A percentile compares a stretch with the other conserved stretches of the same genome.
Conservation (phyloP, 2,329 filamentous ascomycete genomes). For the Penicillium hesseltinei region DNA sequence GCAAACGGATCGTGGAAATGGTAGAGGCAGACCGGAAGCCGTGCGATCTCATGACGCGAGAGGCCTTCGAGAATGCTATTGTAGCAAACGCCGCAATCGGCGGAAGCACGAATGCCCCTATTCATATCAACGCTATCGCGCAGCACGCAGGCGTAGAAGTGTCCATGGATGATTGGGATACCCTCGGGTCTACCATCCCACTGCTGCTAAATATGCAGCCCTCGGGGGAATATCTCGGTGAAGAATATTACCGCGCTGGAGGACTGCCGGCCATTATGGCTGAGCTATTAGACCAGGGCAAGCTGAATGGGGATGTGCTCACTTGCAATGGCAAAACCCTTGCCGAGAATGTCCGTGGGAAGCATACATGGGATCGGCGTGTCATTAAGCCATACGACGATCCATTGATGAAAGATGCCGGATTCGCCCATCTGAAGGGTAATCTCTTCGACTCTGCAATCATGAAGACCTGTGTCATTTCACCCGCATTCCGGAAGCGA, state of each 20-base stretch:
- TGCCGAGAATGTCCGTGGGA: constrained; percentile 21
- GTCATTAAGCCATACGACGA: constrained; percentile 48
- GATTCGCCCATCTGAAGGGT: constrained; percentile 52
- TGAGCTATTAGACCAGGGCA: constrained; percentile 51
- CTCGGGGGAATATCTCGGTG: constrained; percentile 52
- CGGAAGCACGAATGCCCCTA: constrained; percentile 57
- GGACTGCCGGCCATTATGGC: constrained; percentile 55
- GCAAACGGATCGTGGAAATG: constrained; percentile 52
- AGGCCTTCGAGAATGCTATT: constrained; percentile 58
- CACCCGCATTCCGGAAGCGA: constrained; percentile 44
- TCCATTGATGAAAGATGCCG: constrained; percentile 51
- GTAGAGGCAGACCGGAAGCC: constrained; percentile 50
- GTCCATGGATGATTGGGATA: constrained; percentile 55
- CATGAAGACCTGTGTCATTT: constrained; percentile 55
- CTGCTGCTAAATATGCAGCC: constrained; percentile 57
- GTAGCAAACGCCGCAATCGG: constrained; percentile 56
- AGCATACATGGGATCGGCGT: constrained; percentile 51
- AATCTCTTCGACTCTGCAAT: constrained; percentile 53
- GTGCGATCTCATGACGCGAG: constrained; percentile 55
- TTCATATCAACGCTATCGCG: constrained; percentile 56
- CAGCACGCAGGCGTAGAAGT: constrained; percentile 54
- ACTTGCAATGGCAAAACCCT: constrained; percentile 36
- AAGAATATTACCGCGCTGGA: constrained; percentile 56
- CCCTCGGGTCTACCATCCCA: constrained; percentile 50
- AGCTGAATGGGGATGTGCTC: constrained; percentile 38